phyloP scores from a whole-genome alignment of 768 basidiomycete genomes.

The Tulasnella sp. region DNA sequence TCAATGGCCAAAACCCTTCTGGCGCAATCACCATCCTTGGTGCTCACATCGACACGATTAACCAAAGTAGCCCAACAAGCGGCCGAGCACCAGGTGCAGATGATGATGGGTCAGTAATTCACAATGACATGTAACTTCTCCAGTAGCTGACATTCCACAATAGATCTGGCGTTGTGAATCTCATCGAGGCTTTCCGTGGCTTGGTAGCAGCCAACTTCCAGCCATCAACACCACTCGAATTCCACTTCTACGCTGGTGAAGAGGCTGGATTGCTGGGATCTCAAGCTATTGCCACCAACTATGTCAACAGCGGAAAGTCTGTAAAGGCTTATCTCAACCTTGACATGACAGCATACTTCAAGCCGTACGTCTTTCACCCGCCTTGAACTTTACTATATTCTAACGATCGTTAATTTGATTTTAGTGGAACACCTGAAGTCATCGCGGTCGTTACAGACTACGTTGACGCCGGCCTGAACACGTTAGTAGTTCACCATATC shows the following conservation, averaged over 20 bases:
- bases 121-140: background rate
- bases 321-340: slow-evolving; percentile 69
- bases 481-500: background rate
- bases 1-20: slow-evolving; percentile 50
- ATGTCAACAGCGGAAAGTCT: slow-evolving; percentile 46
- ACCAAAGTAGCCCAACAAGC: too few relatives aligned
- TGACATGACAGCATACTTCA: slow-evolving; percentile 13
- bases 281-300: slow-evolving; percentile 73
- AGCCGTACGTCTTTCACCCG: too few relatives aligned
- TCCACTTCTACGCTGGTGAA: slow-evolving; percentile 22
- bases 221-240: slow-evolving; percentile 19
- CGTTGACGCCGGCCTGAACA: slow-evolving; percentile 38
- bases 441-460: slow-evolving; percentile 72
- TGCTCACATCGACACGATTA: slow-evolving; percentile 81
- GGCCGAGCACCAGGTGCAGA: slow-evolving; percentile 24
- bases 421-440: slow-evolving; percentile 52
- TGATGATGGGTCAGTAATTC: slow-evolving; percentile 21
- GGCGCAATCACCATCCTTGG: slow-evolving; percentile 52
- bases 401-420: too few relatives aligned
- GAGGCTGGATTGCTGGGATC: slow-evolving; percentile 24
- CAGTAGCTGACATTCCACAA: background rate
- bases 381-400: too few relatives aligned
- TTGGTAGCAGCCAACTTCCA: slow-evolving; percentile 19
- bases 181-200: slow-evolving; percentile 21
- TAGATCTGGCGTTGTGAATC: slow-evolving; percentile 20